Conservation (phyloP, 352 stramenopile species). For the Elongisporangium prolatum region DNA sequence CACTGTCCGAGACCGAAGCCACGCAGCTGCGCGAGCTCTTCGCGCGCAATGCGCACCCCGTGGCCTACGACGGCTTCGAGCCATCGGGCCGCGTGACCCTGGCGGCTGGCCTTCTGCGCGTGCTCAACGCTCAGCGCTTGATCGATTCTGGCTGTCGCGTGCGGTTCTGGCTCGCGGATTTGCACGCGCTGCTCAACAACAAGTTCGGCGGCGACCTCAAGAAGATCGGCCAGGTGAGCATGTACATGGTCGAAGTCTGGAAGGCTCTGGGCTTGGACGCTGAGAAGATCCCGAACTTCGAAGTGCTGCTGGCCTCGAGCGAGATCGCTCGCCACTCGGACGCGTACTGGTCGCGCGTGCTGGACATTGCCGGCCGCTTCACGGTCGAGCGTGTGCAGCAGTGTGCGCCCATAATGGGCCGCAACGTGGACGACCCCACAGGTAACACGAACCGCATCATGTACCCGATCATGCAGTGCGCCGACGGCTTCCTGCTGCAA, state of each 20-base stretch:
- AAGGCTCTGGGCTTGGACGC: slow-evolving; percentile 96
- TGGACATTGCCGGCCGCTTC: slow-evolving; percentile 88
- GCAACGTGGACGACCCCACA: slow-evolving; percentile 72
- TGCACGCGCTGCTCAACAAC: slow-evolving; percentile 99
- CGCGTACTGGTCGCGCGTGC: slow-evolving; percentile 92
- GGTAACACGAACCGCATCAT: slow-evolving; percentile 93
- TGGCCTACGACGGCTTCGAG: slow-evolving; percentile 98
- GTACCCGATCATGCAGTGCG: slow-evolving; percentile 98
- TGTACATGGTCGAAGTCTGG: slow-evolving; percentile 99
- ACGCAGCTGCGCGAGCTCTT: slow-evolving; percentile 80
- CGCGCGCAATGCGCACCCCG: slow-evolving; percentile 67
- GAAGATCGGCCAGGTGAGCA: slow-evolving; percentile 92
- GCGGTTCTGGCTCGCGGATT: slow-evolving; percentile 98
- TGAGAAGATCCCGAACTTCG: slow-evolving; percentile 86
- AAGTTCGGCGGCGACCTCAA: slow-evolving; percentile 98
- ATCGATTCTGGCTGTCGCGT: slow-evolving; percentile 93
- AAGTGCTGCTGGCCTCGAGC: slow-evolving; percentile 97
- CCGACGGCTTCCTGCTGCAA: slow-evolving; percentile 98
- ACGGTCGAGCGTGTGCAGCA: slow-evolving; percentile 94
- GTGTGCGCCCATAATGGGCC: slow-evolving; percentile 98
- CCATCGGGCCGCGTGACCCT: slow-evolving; percentile 98
- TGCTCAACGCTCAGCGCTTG: slow-evolving; percentile 93
- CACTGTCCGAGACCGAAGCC: slow-evolving; percentile 37
- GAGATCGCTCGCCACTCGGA: slow-evolving; percentile 88
- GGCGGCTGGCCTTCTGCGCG: slow-evolving; percentile 91